These are phyloP conservation scores for Carex cristatella DNA, from an alignment of 176 grass and related monocot genomes.

Conservation along the genomic window DNA sequence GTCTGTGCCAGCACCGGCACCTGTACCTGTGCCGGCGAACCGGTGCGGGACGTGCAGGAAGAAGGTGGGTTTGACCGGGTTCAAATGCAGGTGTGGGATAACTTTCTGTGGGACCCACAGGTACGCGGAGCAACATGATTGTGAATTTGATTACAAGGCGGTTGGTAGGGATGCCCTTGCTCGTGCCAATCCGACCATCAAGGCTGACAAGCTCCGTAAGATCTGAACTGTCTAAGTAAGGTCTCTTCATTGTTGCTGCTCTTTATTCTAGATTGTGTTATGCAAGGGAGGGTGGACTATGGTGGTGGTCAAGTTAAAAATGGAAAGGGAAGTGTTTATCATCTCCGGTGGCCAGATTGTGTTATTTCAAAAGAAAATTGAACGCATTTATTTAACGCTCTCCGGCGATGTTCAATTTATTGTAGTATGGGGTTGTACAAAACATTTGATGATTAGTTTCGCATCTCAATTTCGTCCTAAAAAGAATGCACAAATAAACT, in stretches of 20 bases:
- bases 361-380: not conserved
- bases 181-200: slow-evolving; percentile 19
- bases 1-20: not conserved
- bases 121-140: slow-evolving; percentile 25
- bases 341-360: not conserved
- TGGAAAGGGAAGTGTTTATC: not conserved
- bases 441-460: slow-evolving; percentile 12
- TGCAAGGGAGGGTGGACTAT: not conserved
- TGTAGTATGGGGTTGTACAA: slow-evolving; percentile 2
- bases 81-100: slow-evolving; percentile 24
- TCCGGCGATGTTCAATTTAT: slow-evolving; percentile 2
- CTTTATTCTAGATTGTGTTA: slow-evolving; percentile 7
- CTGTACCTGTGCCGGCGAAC: not conserved
- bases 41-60: slow-evolving; percentile 32
- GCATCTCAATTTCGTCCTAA: not conserved
- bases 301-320: not conserved
- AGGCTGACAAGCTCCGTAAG: slow-evolving; percentile 31
- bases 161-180: slow-evolving; percentile 18
- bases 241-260: not conserved
- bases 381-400: not conserved
- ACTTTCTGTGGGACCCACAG: slow-evolving; percentile 35
- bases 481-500: not conserved
- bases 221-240: not conserved
- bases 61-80: slow-evolving; percentile 40
- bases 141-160: slow-evolving; percentile 27